Evolutionary conservation across 2,329 filamentous ascomycete genomes (phyloP).

Genomic region (Claviceps purpurea): DNA sequence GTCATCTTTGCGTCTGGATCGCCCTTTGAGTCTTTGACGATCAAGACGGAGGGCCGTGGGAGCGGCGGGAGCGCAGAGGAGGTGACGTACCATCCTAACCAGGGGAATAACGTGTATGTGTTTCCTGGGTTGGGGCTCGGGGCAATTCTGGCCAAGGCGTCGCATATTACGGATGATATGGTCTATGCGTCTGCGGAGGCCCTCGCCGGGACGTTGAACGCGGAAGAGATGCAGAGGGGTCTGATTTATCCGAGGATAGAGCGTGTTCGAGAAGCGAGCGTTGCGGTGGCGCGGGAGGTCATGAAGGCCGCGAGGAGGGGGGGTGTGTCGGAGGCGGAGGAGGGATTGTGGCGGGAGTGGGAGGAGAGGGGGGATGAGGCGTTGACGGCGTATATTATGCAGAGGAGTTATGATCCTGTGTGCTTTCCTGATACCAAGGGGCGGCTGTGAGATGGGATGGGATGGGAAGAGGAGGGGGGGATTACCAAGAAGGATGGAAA

Average conservation of each 20-base stretch:
- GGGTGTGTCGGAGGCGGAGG: constrained; percentile 56
- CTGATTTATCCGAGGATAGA: constrained; percentile 86
- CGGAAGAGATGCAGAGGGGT: constrained; percentile 68
- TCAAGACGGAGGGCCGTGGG: constrained; percentile 36
- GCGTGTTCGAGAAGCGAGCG: constrained; percentile 80
- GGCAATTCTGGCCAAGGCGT: constrained; percentile 79
- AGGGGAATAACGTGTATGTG: constrained; percentile 82
- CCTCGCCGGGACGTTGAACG: constrained; percentile 63
- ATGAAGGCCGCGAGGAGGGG: constrained; percentile 83
- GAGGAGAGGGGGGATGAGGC: constrained; percentile 56
- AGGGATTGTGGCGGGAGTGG: constrained; percentile 60
- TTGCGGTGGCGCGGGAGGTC: constrained; percentile 77
- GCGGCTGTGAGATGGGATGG: constrained; percentile 13
- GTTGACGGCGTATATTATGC: constrained; percentile 46
- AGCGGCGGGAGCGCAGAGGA: constrained; percentile 28
- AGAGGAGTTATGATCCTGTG: constrained; percentile 46
- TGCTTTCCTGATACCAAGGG: constrained; percentile 24
- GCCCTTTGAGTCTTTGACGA: constrained; percentile 65
- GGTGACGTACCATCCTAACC: constrained; percentile 62
- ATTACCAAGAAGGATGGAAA: too few species aligned
- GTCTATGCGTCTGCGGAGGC: constrained; percentile 86
- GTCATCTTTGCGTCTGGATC: constrained; percentile 92
- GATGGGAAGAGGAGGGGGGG: not conserved
- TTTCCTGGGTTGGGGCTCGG: constrained; percentile 94
- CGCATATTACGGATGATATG: constrained; percentile 85